These are phyloP conservation scores for Pestalotiopsis sp. DNA, from an alignment of 2,329 filamentous ascomycete species.

Conservation along the genomic window DNA sequence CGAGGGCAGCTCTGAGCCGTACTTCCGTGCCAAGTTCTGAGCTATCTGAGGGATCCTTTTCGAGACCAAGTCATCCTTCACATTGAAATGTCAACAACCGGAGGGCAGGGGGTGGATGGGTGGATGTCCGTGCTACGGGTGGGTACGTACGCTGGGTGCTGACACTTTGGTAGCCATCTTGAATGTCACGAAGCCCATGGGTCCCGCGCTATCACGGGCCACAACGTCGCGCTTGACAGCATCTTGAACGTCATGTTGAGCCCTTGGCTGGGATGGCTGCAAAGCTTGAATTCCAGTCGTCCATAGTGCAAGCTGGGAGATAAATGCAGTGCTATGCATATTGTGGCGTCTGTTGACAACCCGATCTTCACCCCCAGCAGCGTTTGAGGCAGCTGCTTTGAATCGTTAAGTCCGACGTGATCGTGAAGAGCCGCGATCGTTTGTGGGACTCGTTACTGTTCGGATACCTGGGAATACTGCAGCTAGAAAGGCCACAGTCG, in stretches of 20 bases:
- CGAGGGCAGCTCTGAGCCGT: slow-evolving; percentile 28
- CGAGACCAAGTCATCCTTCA: slow-evolving; percentile 35
- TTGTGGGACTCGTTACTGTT: not conserved
- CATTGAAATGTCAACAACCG: slow-evolving; percentile 18
- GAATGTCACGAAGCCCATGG: slow-evolving; percentile 37
- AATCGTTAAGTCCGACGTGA: not conserved
- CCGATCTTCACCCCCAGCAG: slow-evolving; percentile 16
- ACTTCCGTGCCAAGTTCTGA: slow-evolving; percentile 41
- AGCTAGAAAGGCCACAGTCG: not conserved
- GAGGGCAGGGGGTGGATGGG: not conserved
- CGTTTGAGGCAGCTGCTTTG: not conserved
- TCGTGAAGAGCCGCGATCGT: not conserved
- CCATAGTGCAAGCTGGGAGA: slow-evolving; percentile 52
- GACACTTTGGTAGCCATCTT: slow-evolving; percentile 39
- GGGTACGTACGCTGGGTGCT: slow-evolving; percentile 32
- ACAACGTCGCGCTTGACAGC: slow-evolving; percentile 13
- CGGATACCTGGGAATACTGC: not conserved
- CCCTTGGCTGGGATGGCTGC: slow-evolving; percentile 42
- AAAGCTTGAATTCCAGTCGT: slow-evolving; percentile 48
- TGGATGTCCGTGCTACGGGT: not conserved
- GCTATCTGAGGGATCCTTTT: slow-evolving; percentile 40
- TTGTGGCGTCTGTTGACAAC: slow-evolving; percentile 16
- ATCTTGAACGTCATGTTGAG: slow-evolving; percentile 5
- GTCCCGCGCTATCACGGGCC: slow-evolving; percentile 10
- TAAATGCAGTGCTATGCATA: slow-evolving; percentile 30